Evolutionary conservation across 164 flowering plant genomes (phyloP).

Genomic region (Protea cynaroides): DNA sequence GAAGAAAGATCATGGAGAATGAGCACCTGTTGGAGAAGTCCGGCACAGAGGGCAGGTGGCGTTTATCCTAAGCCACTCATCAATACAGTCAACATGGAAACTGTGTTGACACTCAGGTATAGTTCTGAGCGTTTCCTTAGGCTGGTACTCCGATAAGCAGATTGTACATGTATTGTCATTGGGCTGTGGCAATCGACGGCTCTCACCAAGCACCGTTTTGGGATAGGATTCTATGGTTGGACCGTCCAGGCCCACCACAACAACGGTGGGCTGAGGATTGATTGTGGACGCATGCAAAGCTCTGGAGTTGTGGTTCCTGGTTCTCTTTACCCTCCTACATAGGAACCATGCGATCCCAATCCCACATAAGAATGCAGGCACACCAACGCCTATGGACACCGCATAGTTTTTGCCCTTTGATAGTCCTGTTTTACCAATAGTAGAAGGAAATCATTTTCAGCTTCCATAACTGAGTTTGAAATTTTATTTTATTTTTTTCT

Average conservation of each 20-base stretch:
- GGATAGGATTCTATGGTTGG: conserved; percentile 51
- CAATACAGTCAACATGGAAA: conserved; percentile 54
- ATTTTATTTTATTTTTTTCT: no score
- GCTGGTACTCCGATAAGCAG: conserved; percentile 44
- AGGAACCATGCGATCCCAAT: conserved; percentile 27
- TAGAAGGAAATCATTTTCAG: no score
- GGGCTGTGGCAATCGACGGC: conserved; percentile 36
- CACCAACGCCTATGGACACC: conserved; percentile 33
- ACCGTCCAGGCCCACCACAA: conserved; percentile 38
- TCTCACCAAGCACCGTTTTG: conserved; percentile 48
- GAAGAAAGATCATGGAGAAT: not conserved
- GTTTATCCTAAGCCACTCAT: conserved; percentile 52
- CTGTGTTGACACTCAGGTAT: conserved; percentile 59
- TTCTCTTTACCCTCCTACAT: conserved; percentile 10
- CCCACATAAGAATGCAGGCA: conserved; percentile 33
- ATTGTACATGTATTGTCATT: conserved; percentile 43
- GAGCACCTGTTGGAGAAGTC: conserved; percentile 35
- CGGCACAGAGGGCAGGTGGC: conserved; percentile 59
- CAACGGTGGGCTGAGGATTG: conserved; percentile 16
- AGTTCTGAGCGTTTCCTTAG: conserved; percentile 33
- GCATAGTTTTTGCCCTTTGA: conserved; percentile 38
- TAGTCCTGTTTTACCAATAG: not conserved
- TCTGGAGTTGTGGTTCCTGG: not conserved
- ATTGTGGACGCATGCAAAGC: not conserved
- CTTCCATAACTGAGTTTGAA: no score